Evolutionary conservation across 139 green algal genomes (phyloP).

Genomic region (Chlamydomonas applanata): DNA sequence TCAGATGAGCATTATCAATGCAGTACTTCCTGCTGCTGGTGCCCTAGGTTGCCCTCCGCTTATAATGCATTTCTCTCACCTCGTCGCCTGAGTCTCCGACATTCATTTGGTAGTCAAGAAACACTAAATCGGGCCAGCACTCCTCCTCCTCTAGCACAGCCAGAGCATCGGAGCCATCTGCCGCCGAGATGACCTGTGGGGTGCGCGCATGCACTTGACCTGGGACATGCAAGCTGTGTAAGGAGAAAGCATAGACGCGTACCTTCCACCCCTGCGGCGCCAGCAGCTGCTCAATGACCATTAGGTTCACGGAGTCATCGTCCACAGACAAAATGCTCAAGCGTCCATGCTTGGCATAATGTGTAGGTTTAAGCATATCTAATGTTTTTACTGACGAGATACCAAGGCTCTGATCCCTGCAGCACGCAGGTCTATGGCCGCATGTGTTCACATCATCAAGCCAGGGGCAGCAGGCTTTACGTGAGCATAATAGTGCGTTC

Average conservation of each 20-base stretch:
- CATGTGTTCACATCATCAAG: no score
- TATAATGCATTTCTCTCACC: not conserved
- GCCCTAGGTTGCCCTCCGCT: no score
- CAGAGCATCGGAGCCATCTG: conserved; percentile 33
- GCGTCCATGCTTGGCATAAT: conserved; percentile 23
- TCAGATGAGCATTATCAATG: not conserved
- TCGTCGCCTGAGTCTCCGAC: conserved; percentile 34
- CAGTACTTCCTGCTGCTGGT: no score
- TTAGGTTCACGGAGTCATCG: conserved; percentile 45
- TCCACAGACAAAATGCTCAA: conserved; percentile 36
- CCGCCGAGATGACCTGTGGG: conserved; percentile 25
- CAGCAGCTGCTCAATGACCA: conserved; percentile 46
- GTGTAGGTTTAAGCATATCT: conserved; percentile 17
- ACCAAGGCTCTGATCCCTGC: no score
- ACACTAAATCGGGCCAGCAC: conserved; percentile 40
- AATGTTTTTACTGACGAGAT: no score
- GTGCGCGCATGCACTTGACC: not conserved
- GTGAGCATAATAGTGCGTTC: no score
- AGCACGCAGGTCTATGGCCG: no score
- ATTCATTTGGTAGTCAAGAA: conserved; percentile 44
- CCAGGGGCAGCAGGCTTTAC: no score
- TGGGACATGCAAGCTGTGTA: not conserved
- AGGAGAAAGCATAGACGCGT: not conserved
- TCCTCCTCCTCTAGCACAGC: conserved; percentile 10
- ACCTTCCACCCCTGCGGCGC: conserved; percentile 28